Conservation (phyloP, 331 rosid genomes). For the Cydonia oblonga region DNA sequence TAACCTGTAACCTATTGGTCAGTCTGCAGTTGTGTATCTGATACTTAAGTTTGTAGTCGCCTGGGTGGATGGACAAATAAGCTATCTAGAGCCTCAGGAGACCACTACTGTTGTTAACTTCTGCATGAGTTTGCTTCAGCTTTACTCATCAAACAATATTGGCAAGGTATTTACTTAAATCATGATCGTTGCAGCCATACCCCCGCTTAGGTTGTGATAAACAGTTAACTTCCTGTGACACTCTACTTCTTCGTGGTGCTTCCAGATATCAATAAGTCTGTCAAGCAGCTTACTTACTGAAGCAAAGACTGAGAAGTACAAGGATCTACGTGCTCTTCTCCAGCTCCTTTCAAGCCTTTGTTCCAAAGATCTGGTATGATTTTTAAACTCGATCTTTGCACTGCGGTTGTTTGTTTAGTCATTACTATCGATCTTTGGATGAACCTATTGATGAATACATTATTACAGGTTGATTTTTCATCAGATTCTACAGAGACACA, state of each 20-base stretch:
- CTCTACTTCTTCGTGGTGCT: conserved; percentile 10
- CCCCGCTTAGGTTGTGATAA: background rate
- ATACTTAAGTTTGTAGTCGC: conserved; percentile 83
- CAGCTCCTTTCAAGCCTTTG: conserved; percentile 93
- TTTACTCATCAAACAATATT: conserved; percentile 84
- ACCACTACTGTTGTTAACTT: conserved; percentile 64
- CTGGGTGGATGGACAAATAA: conserved; percentile 96
- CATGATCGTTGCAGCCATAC: background rate
- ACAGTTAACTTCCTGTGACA: background rate
- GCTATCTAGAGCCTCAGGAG: conserved; percentile 73
- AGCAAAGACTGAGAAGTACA: conserved; percentile 77
- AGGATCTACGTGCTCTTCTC: conserved; percentile 95
- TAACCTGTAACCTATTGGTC: conserved; percentile 6
- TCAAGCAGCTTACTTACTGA: conserved; percentile 72
- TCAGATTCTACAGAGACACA: conserved; percentile 67
- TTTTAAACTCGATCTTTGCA: background rate
- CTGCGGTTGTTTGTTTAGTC: background rate
- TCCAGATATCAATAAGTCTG: conserved; percentile 74
- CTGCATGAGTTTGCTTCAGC: conserved; percentile 85
- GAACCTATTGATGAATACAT: conserved; percentile 15
- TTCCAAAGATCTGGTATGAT: conserved; percentile 77
- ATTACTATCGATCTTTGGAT: conserved; percentile 11
- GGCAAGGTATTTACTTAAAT: conserved; percentile 56
- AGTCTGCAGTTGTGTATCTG: conserved; percentile 94
- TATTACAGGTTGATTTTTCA: conserved; percentile 84